These are phyloP conservation scores for Mycosarcoma maydis DNA, from an alignment of 1,284 basidiomycete species.

Conservation along the genomic window DNA sequence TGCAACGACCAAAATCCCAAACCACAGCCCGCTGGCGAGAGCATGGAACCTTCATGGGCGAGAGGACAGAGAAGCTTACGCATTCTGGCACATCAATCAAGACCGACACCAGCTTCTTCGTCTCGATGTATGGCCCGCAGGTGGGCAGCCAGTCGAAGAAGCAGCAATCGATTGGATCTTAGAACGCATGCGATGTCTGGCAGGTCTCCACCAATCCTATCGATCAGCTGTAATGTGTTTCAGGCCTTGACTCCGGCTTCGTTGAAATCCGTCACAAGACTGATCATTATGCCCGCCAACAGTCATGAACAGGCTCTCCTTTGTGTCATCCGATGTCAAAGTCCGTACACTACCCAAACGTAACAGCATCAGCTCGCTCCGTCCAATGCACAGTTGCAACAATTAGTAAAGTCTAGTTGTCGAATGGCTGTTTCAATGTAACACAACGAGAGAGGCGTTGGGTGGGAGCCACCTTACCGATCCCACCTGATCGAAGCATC, in stretches of 20 bases:
- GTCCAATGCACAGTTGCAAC: too few relatives aligned
- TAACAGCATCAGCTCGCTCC: too few relatives aligned
- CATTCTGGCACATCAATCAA: slow-evolving; percentile 1
- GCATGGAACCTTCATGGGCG: not conserved
- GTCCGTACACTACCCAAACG: too few relatives aligned
- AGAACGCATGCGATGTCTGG: not conserved
- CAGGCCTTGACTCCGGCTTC: not conserved
- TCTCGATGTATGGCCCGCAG: not conserved
- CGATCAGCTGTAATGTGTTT: not conserved
- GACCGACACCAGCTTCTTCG: not conserved
- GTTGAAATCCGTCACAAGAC: too few relatives aligned
- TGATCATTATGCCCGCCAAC: too few relatives aligned
- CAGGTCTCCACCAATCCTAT: not conserved
- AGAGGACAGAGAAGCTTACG: not conserved
- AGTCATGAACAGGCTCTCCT: not conserved
- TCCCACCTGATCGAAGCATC: too few relatives aligned
- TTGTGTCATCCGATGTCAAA: not conserved
- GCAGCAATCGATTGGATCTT: not conserved
- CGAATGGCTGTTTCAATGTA: too few relatives aligned
- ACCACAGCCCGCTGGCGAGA: not conserved
- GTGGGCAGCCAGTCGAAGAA: not conserved
- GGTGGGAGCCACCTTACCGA: too few relatives aligned
- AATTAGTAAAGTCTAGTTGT: too few relatives aligned
- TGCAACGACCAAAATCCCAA: slow-evolving; percentile 6
- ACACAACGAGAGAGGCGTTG: too few relatives aligned